Conservation (phyloP, 73 alveolate genomes). For the Diophrys sp. region DNA sequence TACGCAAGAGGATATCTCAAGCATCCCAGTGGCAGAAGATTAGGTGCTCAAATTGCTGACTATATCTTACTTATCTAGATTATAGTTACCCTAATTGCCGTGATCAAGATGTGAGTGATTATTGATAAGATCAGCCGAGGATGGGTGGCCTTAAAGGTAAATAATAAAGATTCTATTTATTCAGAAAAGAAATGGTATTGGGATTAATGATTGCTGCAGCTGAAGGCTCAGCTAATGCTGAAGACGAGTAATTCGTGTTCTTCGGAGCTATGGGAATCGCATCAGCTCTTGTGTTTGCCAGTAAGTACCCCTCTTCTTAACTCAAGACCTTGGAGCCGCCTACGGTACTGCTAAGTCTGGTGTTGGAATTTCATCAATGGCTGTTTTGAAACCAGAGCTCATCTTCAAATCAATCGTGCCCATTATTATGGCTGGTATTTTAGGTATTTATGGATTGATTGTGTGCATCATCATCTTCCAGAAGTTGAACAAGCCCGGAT, state of each 20-base stretch:
- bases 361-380: constrained; percentile 98
- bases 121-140: too few relatives aligned
- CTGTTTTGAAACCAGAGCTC: constrained; percentile 98
- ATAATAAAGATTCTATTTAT: not conserved
- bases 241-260: constrained; percentile 44
- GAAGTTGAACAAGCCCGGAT: constrained; percentile 58
- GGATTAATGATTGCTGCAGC: not conserved
- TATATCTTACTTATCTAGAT: too few relatives aligned
- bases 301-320: constrained; percentile 26
- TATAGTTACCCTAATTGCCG: not conserved
- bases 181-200: not conserved
- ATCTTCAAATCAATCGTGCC: constrained; percentile 98
- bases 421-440: constrained; percentile 99
- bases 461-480: constrained; percentile 93
- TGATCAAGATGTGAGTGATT: too few relatives aligned
- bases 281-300: constrained; percentile 67
- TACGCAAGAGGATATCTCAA: not conserved
- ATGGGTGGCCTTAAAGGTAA: not conserved
- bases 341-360: constrained; percentile 98
- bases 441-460: constrained; percentile 98
- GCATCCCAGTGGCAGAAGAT: not conserved
- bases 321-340: constrained; percentile 87
- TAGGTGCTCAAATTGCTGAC: not conserved
- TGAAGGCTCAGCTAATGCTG: constrained; percentile 1
- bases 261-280: constrained; percentile 97